phyloP scores from a whole-genome alignment of 2,329 filamentous ascomycete species.

The Chrysoporthe deuterocubensis region DNA sequence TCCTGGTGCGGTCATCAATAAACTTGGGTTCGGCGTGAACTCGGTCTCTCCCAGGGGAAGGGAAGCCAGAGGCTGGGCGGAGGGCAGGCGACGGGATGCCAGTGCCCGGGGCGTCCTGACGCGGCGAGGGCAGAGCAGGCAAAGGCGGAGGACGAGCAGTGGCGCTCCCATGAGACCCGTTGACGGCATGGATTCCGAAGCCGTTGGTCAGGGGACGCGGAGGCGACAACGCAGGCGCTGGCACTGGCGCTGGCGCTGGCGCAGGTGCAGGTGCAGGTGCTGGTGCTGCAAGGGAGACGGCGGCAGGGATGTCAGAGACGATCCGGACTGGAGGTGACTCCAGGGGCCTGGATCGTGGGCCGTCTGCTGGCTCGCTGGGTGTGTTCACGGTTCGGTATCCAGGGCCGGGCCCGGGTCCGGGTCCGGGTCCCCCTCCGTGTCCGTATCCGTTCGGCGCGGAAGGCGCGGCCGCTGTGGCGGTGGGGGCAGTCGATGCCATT shows the following conservation, averaged over 20 bases:
- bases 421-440: background rate
- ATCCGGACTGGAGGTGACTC: conserved; percentile 4
- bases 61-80: conserved; percentile 34
- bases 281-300: background rate
- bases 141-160: background rate
- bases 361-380: background rate
- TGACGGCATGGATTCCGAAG: background rate
- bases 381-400: background rate
- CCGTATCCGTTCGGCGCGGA: background rate
- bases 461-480: background rate
- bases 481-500: background rate
- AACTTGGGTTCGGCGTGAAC: conserved; percentile 40
- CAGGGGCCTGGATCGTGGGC: background rate
- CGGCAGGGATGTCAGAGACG: conserved; percentile 19
- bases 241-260: background rate
- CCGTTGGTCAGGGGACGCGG: conserved; percentile 1
- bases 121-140: background rate
- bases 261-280: background rate
- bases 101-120: conserved; percentile 1
- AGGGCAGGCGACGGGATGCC: background rate
- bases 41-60: conserved; percentile 41
- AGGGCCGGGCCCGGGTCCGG: background rate
- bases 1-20: conserved; percentile 43
- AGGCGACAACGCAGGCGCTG: background rate
- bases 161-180: background rate